A percentile compares a stretch with the other conserved stretches of the same genome.
These are phyloP conservation scores for Pestalotiopsis sp. DNA, from an alignment of 2,329 filamentous ascomycete species.

Conservation along the genomic window DNA sequence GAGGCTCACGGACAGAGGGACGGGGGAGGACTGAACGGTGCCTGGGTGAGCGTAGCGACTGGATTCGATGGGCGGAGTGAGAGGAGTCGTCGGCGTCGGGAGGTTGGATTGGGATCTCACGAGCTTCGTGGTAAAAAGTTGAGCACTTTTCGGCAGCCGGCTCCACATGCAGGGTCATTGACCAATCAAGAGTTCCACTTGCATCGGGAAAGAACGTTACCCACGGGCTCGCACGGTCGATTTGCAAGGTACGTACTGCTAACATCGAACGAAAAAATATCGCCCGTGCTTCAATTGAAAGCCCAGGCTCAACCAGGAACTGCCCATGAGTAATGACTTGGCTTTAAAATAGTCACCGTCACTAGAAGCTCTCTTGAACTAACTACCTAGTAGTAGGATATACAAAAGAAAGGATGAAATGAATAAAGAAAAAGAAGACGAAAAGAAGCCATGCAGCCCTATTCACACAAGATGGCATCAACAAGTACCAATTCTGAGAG, in stretches of 20 bases:
- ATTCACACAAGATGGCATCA: no score
- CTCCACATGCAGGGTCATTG: neutral
- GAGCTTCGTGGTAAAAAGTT: slow-evolving; percentile 12
- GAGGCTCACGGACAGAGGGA: slow-evolving; percentile 14
- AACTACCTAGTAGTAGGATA: no score
- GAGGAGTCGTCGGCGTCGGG: slow-evolving; percentile 15
- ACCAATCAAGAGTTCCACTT: slow-evolving; percentile 7
- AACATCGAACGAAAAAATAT: neutral
- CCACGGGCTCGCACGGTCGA: neutral
- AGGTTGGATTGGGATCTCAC: slow-evolving; percentile 23
- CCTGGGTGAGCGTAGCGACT: slow-evolving; percentile 35
- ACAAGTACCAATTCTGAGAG: no score
- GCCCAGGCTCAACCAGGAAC: no score
- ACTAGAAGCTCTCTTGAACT: no score
- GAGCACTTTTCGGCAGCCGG: slow-evolving; percentile 15
- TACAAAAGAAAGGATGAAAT: no score
- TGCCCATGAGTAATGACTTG: no score
- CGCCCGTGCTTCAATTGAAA: neutral
- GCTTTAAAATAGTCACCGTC: no score
- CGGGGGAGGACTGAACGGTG: slow-evolving; percentile 17
- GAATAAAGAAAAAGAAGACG: no score
- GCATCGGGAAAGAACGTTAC: neutral
- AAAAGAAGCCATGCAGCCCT: no score
- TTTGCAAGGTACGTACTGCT: neutral
- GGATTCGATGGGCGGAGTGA: slow-evolving; percentile 30